phyloP scores from a whole-genome alignment of 2,329 filamentous ascomycete species.

The Alternaria infectoria region DNA sequence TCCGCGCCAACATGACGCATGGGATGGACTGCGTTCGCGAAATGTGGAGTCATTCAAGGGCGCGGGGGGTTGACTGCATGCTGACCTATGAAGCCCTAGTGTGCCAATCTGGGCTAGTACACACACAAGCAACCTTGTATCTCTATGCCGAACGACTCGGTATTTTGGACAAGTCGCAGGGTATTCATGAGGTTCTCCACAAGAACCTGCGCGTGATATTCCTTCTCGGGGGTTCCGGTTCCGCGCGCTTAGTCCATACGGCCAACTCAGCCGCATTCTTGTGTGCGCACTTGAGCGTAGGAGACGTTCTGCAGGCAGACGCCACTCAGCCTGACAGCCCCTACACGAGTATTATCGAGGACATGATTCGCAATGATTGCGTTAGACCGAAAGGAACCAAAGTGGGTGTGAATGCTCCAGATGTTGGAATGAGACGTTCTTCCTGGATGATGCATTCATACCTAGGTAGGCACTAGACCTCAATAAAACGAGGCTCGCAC shows the following conservation, averaged over 20 bases:
- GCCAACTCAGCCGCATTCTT: background rate
- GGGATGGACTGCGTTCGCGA: background rate
- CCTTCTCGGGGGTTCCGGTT: background rate
- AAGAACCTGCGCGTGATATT: background rate
- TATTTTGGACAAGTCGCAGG: background rate
- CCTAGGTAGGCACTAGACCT: background rate
- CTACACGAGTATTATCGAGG: background rate
- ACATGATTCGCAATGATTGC: background rate
- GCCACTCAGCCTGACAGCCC: background rate
- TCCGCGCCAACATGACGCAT: background rate
- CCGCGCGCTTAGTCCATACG: too few relatives aligned
- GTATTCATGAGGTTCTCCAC: background rate
- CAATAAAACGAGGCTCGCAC: background rate
- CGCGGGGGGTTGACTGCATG: background rate
- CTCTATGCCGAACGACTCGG: background rate
- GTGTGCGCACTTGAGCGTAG: background rate
- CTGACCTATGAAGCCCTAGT: background rate
- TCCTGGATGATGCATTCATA: background rate
- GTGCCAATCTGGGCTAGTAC: background rate
- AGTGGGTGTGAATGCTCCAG: background rate
- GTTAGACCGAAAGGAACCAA: background rate
- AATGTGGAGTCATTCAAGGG: background rate
- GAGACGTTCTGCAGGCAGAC: background rate
- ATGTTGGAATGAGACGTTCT: background rate
- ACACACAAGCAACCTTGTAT: background rate